phyloP scores from a whole-genome alignment of 257 asterid genomes.

The Echites panduratus region DNA sequence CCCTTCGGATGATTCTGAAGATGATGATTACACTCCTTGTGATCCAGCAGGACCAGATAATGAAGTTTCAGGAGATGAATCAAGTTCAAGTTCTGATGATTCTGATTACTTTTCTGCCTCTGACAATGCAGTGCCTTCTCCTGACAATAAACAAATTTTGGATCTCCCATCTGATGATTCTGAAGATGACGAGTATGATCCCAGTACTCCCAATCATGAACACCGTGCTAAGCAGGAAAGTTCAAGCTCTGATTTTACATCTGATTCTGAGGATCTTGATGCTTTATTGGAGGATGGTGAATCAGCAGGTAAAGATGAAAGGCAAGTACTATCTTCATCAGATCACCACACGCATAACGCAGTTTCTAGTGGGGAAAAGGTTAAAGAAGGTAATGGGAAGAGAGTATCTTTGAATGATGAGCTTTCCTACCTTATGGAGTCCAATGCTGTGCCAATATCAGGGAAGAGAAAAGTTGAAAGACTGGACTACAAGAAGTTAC shows the following conservation, averaged over 20 bases:
- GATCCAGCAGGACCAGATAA: constrained; percentile 37
- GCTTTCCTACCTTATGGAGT: constrained; percentile 50
- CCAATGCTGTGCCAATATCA: constrained; percentile 40
- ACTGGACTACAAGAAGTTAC: constrained; percentile 78
- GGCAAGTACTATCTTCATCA: constrained; percentile 20
- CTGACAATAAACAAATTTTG: constrained; percentile 27
- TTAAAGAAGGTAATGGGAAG: constrained; percentile 29
- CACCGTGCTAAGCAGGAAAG: constrained; percentile 44
- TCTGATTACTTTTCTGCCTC: constrained; percentile 55
- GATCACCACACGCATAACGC: constrained; percentile 12
- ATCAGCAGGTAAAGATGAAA: constrained; percentile 28
- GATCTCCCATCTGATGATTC: constrained; percentile 91
- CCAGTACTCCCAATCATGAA: constrained; percentile 41
- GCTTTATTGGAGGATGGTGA: constrained; percentile 44
- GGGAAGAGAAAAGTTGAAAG: constrained; percentile 61
- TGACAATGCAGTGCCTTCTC: constrained; percentile 19
- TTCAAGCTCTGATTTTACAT: constrained; percentile 86
- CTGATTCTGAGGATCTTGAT: constrained; percentile 85
- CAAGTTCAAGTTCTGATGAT: constrained; percentile 51
- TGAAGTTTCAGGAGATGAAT: constrained; percentile 42
- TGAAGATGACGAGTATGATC: constrained; percentile 88
- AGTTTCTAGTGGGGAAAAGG: constrained; percentile 24
- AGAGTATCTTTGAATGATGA: constrained; percentile 45
- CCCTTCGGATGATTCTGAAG: constrained; percentile 85
- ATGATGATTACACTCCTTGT: constrained; percentile 88